These are phyloP conservation scores for Chenopodium quinoa DNA, from an alignment of 148 eudicot genomes.

Conservation along the genomic window DNA sequence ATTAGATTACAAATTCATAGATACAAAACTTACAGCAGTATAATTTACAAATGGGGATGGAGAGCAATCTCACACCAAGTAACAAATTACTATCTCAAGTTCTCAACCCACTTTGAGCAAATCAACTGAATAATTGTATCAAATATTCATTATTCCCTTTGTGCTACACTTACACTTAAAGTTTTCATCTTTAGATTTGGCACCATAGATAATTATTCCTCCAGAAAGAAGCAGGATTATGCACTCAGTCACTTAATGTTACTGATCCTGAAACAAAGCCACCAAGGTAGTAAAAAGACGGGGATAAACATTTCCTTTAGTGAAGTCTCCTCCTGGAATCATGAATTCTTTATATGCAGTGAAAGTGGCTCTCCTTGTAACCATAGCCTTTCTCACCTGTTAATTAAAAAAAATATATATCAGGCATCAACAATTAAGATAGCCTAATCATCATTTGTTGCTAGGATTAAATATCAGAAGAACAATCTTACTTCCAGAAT, in stretches of 20 bases:
- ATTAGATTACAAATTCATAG: too few relatives aligned
- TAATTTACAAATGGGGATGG: not conserved
- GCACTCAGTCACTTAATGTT: not conserved
- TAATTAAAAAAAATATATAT: not conserved
- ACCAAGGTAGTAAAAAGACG: not conserved
- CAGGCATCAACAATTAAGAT: not conserved
- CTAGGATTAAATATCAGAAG: too few relatives aligned
- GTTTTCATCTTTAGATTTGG: constrained; percentile 49
- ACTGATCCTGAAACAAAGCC: not conserved
- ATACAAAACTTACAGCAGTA: not conserved
- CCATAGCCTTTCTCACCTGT: constrained; percentile 55
- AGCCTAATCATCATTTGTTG: constrained; percentile 6
- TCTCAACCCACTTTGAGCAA: too few relatives aligned
- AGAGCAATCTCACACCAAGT: not conserved
- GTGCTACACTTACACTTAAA: constrained; percentile 37
- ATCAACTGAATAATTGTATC: not conserved
- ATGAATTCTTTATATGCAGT: constrained; percentile 52
- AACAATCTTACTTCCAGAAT: not conserved
- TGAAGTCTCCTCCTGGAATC: constrained; percentile 68
- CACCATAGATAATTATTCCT: constrained; percentile 50
- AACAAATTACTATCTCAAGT: too few relatives aligned
- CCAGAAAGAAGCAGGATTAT: constrained; percentile 28
- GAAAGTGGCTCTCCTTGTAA: constrained; percentile 54
- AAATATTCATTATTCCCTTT: not conserved
- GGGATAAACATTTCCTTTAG: constrained; percentile 41